A percentile compares a stretch with the other conserved stretches of the same genome.
Evolutionary conservation across 768 basidiomycete species (phyloP).

Genomic region (Mrakia blollopis): DNA sequence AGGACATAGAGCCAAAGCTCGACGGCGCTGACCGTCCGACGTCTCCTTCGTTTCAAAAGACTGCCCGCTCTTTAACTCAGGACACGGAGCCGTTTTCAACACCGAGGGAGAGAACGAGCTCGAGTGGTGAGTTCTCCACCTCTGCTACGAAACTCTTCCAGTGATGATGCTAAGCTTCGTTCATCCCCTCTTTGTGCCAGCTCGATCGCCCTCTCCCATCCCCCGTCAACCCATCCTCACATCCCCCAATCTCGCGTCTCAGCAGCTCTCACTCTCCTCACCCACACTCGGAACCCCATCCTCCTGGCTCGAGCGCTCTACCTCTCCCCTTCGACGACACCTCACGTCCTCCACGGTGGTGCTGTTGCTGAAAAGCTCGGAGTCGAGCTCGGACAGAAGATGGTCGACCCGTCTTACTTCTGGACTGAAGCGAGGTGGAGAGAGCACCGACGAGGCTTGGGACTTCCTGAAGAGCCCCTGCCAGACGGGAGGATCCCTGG

Average conservation of each 20-base stretch:
- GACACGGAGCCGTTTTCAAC: background rate
- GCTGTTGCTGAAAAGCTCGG: background rate
- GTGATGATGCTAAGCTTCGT: background rate
- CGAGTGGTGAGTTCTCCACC: background rate
- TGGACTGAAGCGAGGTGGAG: background rate
- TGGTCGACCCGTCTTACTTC: background rate
- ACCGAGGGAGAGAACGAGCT: background rate
- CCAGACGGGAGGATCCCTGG: background rate
- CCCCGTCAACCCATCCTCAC: conserved; percentile 3
- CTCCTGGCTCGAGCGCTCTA: background rate
- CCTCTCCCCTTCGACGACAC: background rate
- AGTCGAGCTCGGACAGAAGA: background rate
- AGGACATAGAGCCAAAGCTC: background rate
- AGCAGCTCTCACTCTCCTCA: background rate
- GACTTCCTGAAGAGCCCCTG: background rate
- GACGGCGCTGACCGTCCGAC: background rate
- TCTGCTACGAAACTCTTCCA: background rate
- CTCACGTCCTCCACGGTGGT: background rate
- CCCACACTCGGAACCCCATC: background rate
- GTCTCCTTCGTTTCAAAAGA: background rate
- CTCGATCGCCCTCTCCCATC: background rate
- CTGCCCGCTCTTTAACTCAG: background rate
- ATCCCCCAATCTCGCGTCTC: background rate
- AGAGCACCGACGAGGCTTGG: background rate
- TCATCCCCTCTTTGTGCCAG: background rate